Percentiles rank a stretch among this genome's conserved stretches.
phyloP scores from a whole-genome alignment of 805 yeast genomes.

The Metschnikowia borealis region DNA sequence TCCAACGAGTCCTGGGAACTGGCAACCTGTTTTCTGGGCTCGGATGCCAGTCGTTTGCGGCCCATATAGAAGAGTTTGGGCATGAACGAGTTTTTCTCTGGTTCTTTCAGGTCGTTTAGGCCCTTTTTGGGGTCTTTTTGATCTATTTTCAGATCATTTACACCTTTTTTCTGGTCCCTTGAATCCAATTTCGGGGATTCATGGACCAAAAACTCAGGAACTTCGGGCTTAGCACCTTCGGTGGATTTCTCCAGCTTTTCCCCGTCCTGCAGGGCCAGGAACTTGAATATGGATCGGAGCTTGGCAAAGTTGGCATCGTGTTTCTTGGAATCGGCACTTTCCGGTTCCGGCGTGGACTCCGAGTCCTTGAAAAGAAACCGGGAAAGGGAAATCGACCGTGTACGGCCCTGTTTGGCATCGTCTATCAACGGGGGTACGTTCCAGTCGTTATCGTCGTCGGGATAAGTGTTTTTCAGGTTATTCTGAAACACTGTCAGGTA shows the following conservation, averaged over 20 bases:
- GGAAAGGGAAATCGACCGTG: slow-evolving; percentile 26
- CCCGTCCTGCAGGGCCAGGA: slow-evolving; percentile 14
- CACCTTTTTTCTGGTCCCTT: neutral
- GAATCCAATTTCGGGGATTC: neutral
- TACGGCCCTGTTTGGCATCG: slow-evolving; percentile 2
- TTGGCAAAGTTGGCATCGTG: slow-evolving; percentile 4
- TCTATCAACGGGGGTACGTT: slow-evolving; percentile 14
- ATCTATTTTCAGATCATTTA: neutral
- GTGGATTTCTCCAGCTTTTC: neutral
- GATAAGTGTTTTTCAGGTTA: slow-evolving; percentile 8
- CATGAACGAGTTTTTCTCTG: neutral
- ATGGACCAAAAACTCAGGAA: no score
- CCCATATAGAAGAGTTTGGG: slow-evolving; percentile 7
- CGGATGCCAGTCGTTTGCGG: slow-evolving; percentile 12
- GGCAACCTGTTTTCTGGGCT: slow-evolving; percentile 1
- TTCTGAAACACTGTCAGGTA: slow-evolving; percentile 17
- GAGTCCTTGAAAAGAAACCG: slow-evolving; percentile 25
- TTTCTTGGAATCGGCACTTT: neutral
- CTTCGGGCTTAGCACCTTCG: neutral
- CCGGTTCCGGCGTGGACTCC: slow-evolving; percentile 6
- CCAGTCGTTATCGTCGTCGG: slow-evolving; percentile 18
- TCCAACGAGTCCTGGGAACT: neutral
- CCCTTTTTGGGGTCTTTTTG: neutral
- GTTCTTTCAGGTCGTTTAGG: neutral
- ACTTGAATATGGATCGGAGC: slow-evolving; percentile 10